Conservation (phyloP, 768 basidiomycete species). For the Boletus tomentosulus region DNA sequence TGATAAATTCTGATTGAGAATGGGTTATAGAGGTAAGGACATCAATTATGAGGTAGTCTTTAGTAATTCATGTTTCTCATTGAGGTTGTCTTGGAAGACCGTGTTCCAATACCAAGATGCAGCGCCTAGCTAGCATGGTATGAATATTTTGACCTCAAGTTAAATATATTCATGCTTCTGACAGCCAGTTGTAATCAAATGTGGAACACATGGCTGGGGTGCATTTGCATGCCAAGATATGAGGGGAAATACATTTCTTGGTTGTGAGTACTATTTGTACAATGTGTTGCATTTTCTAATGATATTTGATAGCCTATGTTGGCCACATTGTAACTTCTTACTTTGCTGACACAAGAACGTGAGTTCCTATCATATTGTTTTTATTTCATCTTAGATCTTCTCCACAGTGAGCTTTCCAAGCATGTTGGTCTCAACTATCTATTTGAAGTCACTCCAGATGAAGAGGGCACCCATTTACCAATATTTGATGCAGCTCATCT, state of each 20-base stretch:
- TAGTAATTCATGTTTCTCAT: not conserved
- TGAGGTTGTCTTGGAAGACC: slow-evolving; percentile 17
- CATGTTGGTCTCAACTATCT: slow-evolving; percentile 32
- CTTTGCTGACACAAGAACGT: slow-evolving; percentile 14
- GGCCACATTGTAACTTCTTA: slow-evolving; percentile 23
- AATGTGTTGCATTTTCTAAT: not conserved
- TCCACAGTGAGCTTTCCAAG: slow-evolving; percentile 8
- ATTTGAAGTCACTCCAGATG: slow-evolving; percentile 21
- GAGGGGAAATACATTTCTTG: slow-evolving; percentile 25
- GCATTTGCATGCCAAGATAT: slow-evolving; percentile 38
- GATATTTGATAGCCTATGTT: slow-evolving; percentile 35
- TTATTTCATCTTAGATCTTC: not conserved
- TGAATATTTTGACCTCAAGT: not conserved
- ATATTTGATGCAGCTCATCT: slow-evolving; percentile 37
- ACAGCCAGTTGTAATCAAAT: slow-evolving; percentile 36
- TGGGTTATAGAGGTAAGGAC: slow-evolving; percentile 21
- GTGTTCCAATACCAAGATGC: slow-evolving; percentile 31
- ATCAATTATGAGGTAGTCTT: not conserved
- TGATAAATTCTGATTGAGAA: not conserved
- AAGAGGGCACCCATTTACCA: not conserved
- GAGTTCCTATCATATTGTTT: not conserved
- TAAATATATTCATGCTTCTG: not conserved
- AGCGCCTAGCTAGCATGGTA: slow-evolving; percentile 22
- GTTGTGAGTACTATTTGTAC: slow-evolving; percentile 19
- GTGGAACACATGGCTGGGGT: slow-evolving; percentile 40